phyloP scores from a whole-genome alignment of 306 rosid species.

The Glycine latifolia region DNA sequence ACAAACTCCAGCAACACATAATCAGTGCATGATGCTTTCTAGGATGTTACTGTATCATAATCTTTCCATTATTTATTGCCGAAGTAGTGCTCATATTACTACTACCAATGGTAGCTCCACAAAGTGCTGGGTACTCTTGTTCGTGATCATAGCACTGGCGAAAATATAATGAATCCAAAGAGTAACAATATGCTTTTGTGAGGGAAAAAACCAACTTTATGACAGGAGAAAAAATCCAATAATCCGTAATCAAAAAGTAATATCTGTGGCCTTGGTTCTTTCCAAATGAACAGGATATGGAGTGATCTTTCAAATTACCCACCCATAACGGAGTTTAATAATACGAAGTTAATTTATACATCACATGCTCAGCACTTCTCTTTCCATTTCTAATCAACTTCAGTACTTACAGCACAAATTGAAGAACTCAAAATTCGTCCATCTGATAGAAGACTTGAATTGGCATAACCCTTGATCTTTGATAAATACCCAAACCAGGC shows the following conservation, averaged over 20 bases:
- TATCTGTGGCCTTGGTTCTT: conserved; percentile 43
- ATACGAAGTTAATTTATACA: conserved; percentile 51
- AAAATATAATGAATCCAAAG: conserved; percentile 41
- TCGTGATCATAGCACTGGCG: conserved; percentile 45
- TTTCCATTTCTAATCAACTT: conserved; percentile 54
- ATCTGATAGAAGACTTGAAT: conserved; percentile 47
- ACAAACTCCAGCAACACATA: conserved; percentile 23
- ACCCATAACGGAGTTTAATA: conserved; percentile 50
- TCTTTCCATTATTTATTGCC: conserved; percentile 23
- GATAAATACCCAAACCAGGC: conserved; percentile 42
- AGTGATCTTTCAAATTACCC: conserved; percentile 51
- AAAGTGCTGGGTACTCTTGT: conserved; percentile 43
- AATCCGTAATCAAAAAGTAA: conserved; percentile 51
- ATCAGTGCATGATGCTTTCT: conserved; percentile 16
- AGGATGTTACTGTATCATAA: conserved; percentile 28
- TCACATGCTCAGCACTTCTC: conserved; percentile 53
- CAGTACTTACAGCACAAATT: conserved; percentile 58
- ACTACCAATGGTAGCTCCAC: conserved; percentile 40
- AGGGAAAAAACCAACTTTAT: conserved; percentile 52
- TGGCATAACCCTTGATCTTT: conserved; percentile 41
- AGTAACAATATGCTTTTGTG: conserved; percentile 42
- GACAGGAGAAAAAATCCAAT: conserved; percentile 50
- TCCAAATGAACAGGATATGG: conserved; percentile 54
- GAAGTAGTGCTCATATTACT: conserved; percentile 25
- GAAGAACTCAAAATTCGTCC: conserved; percentile 39